Evolutionary conservation across 2,329 filamentous ascomycete species (phyloP).

Genomic region (Aureobasidium subglaciale): DNA sequence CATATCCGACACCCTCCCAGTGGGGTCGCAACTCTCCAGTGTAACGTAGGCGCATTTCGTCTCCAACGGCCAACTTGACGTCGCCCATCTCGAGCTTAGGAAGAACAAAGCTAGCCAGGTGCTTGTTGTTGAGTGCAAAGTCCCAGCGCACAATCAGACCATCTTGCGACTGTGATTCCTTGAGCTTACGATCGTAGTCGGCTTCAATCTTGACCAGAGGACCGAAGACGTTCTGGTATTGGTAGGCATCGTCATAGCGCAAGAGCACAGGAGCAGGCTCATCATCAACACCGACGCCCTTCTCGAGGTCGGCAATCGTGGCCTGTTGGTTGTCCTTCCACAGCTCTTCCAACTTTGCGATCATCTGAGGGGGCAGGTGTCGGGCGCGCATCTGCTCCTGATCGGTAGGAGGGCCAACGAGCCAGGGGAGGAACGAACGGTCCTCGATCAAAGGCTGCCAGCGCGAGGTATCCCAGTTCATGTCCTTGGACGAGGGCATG

Average conservation of each 20-base stretch:
- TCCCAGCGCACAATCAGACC: conserved; percentile 93
- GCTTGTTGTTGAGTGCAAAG: conserved; percentile 92
- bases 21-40: conserved; percentile 84
- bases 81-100: conserved; percentile 97
- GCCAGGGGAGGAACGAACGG: conserved; percentile 88
- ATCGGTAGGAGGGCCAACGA: conserved; percentile 81
- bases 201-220: conserved; percentile 98
- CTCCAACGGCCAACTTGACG: conserved; percentile 93
- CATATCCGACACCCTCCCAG: conserved; percentile 98
- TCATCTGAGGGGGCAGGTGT: conserved; percentile 87
- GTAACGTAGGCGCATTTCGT: conserved; percentile 97
- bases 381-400: conserved; percentile 92
- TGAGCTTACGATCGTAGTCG: conserved; percentile 97
- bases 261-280: conserved; percentile 88
- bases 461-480: conserved; percentile 98
- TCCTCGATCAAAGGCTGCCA: conserved; percentile 98
- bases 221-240: conserved; percentile 98
- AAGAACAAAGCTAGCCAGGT: conserved; percentile 87
- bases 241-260: conserved; percentile 93
- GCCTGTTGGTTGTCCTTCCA: conserved; percentile 94
- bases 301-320: conserved; percentile 85
- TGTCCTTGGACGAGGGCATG: conserved; percentile 92
- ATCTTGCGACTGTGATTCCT: conserved; percentile 96
- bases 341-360: conserved; percentile 92
- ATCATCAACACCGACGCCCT: conserved; percentile 84